A percentile compares a stretch with the other conserved stretches of the same genome.
phyloP scores from a whole-genome alignment of 1,139 yeast species.

The Geotrichum citri-aurantii region DNA sequence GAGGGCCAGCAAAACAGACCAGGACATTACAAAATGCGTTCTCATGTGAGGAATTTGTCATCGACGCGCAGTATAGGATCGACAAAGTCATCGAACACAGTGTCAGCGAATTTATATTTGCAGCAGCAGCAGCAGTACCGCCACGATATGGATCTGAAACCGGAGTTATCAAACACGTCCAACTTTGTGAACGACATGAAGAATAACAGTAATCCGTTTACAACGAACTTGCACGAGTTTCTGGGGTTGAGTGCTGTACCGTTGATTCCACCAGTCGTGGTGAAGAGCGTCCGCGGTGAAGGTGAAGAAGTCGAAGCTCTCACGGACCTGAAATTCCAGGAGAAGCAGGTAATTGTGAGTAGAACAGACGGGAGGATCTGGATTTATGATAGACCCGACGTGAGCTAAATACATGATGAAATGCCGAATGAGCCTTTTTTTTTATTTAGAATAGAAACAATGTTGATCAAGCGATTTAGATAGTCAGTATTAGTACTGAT shows the following conservation, averaged over 20 bases:
- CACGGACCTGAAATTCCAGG: constrained; percentile 10
- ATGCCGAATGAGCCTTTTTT: constrained; percentile 1
- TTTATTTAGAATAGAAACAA: neutral
- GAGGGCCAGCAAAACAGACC: neutral
- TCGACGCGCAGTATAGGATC: constrained; percentile 1
- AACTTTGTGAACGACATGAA: neutral
- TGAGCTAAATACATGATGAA: neutral
- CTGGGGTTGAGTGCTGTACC: constrained; percentile 12
- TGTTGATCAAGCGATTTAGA: neutral
- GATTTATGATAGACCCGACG: constrained; percentile 9
- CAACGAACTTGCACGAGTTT: constrained; percentile 14
- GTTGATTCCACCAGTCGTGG: constrained; percentile 15
- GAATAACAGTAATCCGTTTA: constrained; percentile 2
- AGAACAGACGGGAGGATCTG: constrained; percentile 16
- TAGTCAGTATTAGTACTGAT: neutral
- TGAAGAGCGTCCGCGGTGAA: constrained; percentile 7
- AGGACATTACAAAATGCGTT: neutral
- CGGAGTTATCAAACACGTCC: constrained; percentile 8
- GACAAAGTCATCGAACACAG: neutral
- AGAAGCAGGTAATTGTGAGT: constrained; percentile 9
- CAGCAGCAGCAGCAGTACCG: constrained; percentile 13
- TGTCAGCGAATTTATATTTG: neutral
- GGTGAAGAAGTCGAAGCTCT: constrained; percentile 8
- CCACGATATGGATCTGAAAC: neutral
- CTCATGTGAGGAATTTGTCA: constrained; percentile 2